phyloP scores from a whole-genome alignment of 2,329 filamentous ascomycete species.

The Bipolaris oryzae region DNA sequence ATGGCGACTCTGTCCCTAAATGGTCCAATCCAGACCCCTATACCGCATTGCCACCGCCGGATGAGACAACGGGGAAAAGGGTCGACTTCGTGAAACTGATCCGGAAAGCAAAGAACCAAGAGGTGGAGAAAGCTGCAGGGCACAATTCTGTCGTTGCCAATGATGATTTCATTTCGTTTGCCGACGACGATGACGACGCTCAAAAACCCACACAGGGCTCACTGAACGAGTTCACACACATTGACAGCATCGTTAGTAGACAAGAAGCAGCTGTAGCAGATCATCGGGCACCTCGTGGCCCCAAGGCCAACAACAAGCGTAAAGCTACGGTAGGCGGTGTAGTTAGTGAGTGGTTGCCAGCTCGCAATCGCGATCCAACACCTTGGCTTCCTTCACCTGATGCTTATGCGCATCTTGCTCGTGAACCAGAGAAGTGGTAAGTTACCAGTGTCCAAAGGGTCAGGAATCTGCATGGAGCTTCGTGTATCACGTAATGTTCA shows the following conservation, averaged over 20 bases:
- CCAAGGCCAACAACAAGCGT: constrained; percentile 63
- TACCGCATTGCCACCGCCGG: constrained; percentile 80
- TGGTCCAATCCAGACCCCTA: constrained; percentile 98
- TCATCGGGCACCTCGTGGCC: constrained; percentile 16
- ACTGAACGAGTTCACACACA: constrained; percentile 28
- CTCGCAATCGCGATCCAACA: constrained; percentile 49
- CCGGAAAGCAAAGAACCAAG: constrained; percentile 77
- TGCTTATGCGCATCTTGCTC: constrained; percentile 61
- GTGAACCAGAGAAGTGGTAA: constrained; percentile 58
- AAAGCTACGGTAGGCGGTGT: constrained; percentile 61
- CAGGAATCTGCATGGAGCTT: background rate
- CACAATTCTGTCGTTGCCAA: constrained; percentile 53
- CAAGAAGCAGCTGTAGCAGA: constrained; percentile 20
- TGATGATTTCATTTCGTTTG: constrained; percentile 91
- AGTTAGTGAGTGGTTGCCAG: constrained; percentile 51
- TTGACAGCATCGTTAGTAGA: constrained; percentile 11
- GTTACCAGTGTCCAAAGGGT: background rate
- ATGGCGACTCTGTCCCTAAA: constrained; percentile 62
- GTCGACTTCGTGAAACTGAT: constrained; percentile 90
- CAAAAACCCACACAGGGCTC: constrained; percentile 28
- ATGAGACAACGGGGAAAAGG: constrained; percentile 73
- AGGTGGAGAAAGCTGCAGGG: constrained; percentile 61
- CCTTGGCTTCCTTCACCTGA: constrained; percentile 53
- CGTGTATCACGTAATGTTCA: background rate
- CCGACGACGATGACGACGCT: constrained; percentile 45